Percentiles rank a stretch among this genome's conserved stretches.
These are phyloP conservation scores for Byssochlamys sp. DNA, from an alignment of 2,329 filamentous ascomycete genomes.

Conservation along the genomic window DNA sequence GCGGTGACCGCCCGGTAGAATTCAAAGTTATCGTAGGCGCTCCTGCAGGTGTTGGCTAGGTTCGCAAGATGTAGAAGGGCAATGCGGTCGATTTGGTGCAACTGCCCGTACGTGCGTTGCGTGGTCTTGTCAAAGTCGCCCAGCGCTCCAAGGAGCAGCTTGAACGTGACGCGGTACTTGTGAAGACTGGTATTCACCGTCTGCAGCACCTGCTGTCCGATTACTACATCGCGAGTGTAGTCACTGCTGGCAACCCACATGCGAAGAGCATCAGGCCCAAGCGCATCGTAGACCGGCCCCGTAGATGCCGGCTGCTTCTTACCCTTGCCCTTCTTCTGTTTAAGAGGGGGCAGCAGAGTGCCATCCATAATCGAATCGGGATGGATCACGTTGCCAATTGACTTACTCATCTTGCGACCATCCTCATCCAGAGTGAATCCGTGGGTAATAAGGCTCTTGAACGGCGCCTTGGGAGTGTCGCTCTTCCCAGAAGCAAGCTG, in stretches of 20 bases:
- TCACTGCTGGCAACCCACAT: conserved; percentile 88
- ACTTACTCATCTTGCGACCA: conserved; percentile 99
- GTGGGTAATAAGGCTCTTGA: conserved; percentile 83
- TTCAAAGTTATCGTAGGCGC: conserved; percentile 61
- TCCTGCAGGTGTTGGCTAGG: conserved; percentile 55
- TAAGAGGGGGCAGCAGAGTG: conserved; percentile 60
- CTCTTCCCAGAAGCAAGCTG: conserved; percentile 28
- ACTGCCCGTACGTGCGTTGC: conserved; percentile 32
- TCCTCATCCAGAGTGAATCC: conserved; percentile 83
- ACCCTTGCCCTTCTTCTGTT: conserved; percentile 51
- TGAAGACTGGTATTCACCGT: conserved; percentile 66
- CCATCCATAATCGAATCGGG: conserved; percentile 80
- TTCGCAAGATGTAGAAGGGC: conserved; percentile 65
- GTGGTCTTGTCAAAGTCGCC: conserved; percentile 43
- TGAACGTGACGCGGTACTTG: conserved; percentile 82
- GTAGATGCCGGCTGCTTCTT: conserved; percentile 29
- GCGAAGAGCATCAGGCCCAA: conserved; percentile 78
- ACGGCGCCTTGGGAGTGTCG: conserved; percentile 52
- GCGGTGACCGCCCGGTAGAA: conserved; percentile 67
- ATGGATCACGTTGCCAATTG: conserved; percentile 75
- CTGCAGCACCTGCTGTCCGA: conserved; percentile 68
- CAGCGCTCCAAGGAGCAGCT: conserved; percentile 75
- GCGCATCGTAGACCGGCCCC: conserved; percentile 50
- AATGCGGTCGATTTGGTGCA: conserved; percentile 60
- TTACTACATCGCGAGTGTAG: conserved; percentile 76